These are phyloP conservation scores for Vitis rotundifolia DNA, from an alignment of 164 flowering plant genomes.

Conservation along the genomic window DNA sequence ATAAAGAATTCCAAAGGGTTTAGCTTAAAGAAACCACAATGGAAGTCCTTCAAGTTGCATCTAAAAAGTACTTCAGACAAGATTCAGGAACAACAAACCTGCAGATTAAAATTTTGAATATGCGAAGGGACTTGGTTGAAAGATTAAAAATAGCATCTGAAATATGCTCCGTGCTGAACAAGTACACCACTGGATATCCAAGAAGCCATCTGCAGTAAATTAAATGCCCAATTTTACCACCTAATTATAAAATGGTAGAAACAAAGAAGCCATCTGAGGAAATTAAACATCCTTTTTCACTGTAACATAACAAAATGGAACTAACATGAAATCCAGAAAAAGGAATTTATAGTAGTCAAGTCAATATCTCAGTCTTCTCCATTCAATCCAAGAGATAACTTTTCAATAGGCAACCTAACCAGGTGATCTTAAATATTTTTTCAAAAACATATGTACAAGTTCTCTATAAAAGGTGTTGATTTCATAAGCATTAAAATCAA, in stretches of 20 bases:
- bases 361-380: too few relatives aligned
- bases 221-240: background rate
- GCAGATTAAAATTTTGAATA: constrained; percentile 55
- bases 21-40: background rate
- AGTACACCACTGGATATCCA: constrained; percentile 82
- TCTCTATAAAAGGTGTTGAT: background rate
- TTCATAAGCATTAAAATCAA: background rate
- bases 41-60: background rate
- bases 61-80: background rate
- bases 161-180: constrained; percentile 69
- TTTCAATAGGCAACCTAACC: too few relatives aligned
- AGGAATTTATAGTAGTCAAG: too few relatives aligned
- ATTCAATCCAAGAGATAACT: too few relatives aligned
- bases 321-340: too few relatives aligned
- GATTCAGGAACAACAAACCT: constrained; percentile 47
- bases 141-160: constrained; percentile 72
- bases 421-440: too few relatives aligned
- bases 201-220: constrained; percentile 82
- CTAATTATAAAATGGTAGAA: background rate
- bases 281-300: too few relatives aligned
- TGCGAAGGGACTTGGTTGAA: constrained; percentile 72
- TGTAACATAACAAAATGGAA: too few relatives aligned
- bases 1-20: background rate
- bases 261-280: background rate
- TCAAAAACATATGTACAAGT: background rate